These are phyloP conservation scores for Ceratocystis colombiana DNA, from an alignment of 2,329 filamentous ascomycete genomes.

Conservation along the genomic window DNA sequence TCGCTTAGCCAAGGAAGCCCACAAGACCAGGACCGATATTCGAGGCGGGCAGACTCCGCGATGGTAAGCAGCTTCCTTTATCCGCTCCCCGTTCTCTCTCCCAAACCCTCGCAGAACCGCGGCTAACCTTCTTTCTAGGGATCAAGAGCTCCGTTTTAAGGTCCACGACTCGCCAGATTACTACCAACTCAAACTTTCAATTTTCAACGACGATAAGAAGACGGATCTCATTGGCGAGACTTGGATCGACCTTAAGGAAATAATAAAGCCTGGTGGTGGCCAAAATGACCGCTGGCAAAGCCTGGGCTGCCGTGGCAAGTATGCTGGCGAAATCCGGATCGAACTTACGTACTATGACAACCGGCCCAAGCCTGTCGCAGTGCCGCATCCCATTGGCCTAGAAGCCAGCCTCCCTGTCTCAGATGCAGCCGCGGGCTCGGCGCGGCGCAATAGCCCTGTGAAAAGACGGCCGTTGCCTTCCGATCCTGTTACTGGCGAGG, in stretches of 20 bases:
- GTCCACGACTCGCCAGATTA: slow-evolving; percentile 97
- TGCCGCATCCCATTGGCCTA: slow-evolving; percentile 37
- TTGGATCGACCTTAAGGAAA: slow-evolving; percentile 72
- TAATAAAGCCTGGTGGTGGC: slow-evolving; percentile 79
- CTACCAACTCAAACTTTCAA: slow-evolving; percentile 84
- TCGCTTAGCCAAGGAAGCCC: slow-evolving; percentile 87
- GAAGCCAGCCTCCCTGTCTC: slow-evolving; percentile 30
- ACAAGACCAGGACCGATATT: slow-evolving; percentile 90
- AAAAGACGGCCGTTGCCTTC: slow-evolving; percentile 77
- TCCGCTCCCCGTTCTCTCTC: not conserved
- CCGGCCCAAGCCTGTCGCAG: slow-evolving; percentile 68
- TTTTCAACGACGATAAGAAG: slow-evolving; percentile 98
- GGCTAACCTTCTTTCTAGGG: slow-evolving; percentile 47
- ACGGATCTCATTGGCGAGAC: slow-evolving; percentile 93
- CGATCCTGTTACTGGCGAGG: slow-evolving; percentile 56
- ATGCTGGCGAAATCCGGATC: slow-evolving; percentile 86
- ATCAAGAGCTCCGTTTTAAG: slow-evolving; percentile 90
- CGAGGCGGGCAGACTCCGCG: slow-evolving; percentile 88
- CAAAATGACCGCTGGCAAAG: slow-evolving; percentile 89
- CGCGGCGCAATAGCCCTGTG: slow-evolving; percentile 49
- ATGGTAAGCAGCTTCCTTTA: slow-evolving; percentile 52
- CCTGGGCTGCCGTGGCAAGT: slow-evolving; percentile 81
- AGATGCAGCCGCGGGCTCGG: slow-evolving; percentile 29
- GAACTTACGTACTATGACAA: slow-evolving; percentile 95
- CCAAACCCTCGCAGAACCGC: not conserved